phyloP scores from a whole-genome alignment of 192 early-diverging fungal species.

The Dimargaris xerosporica region DNA sequence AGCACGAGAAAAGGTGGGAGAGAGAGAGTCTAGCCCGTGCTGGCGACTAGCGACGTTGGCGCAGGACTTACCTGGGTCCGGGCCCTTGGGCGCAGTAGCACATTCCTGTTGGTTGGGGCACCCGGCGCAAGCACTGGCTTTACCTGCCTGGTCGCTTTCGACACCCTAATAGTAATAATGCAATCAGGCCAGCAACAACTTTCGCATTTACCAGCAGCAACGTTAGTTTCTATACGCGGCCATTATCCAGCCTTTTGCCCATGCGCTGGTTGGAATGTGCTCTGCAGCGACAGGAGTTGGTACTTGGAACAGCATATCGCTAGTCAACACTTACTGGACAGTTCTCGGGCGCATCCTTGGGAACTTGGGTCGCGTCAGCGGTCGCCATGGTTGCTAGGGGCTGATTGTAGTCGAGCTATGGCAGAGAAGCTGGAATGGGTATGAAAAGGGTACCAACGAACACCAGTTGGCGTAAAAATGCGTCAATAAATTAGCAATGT shows the following conservation, averaged over 20 bases:
- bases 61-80: conserved; percentile 57
- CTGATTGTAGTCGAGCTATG: neutral
- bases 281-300: no score
- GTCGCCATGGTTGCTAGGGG: neutral
- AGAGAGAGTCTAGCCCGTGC: no score
- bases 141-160: conserved; percentile 52
- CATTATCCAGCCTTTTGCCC: neutral
- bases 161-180: conserved; percentile 32
- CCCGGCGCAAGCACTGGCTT: conserved; percentile 57
- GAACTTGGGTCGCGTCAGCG: conserved; percentile 13
- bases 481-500: neutral
- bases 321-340: conserved; percentile 33
- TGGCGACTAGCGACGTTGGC: no score
- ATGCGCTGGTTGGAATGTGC: conserved; percentile 1
- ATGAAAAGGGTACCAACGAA: conserved; percentile 9
- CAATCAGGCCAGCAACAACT: neutral
- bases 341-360: conserved; percentile 54
- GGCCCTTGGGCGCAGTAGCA: conserved; percentile 56
- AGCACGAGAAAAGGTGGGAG: neutral
- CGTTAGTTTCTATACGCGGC: neutral
- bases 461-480: neutral
- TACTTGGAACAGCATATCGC: no score
- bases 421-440: neutral
- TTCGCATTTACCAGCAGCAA: neutral
- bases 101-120: conserved; percentile 71